Percentiles rank a stretch among this genome's conserved stretches.
Conservation (phyloP, 441 rosid species). For the Brassica hybrid region DNA sequence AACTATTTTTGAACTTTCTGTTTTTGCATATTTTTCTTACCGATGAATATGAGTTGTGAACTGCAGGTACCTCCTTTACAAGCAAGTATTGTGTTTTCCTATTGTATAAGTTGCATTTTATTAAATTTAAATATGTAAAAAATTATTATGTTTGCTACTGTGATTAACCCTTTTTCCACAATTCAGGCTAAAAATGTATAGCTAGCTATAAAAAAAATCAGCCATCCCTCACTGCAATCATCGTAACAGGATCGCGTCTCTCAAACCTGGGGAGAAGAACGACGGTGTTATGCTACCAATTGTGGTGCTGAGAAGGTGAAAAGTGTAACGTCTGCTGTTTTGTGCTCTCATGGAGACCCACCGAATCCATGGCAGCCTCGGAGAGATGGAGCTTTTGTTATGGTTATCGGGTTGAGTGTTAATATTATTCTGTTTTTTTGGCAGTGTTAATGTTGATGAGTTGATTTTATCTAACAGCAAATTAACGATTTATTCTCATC, state of each 20-base stretch:
- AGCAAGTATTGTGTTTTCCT: neutral
- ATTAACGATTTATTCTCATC: too few relatives aligned
- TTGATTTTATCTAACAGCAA: too few relatives aligned
- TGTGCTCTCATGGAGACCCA: constrained; percentile 29
- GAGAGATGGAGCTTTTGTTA: constrained; percentile 70
- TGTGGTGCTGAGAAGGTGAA: neutral
- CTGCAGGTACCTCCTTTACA: neutral
- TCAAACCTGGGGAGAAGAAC: neutral
- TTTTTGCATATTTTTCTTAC: neutral
- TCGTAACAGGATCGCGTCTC: neutral
- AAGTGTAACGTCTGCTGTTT: constrained; percentile 21
- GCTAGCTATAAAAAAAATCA: neutral
- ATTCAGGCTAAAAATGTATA: neutral
- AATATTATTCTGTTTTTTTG: constrained; percentile 14
- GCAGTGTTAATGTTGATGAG: too few relatives aligned
- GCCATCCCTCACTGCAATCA: neutral
- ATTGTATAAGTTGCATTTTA: neutral
- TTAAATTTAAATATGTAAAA: neutral
- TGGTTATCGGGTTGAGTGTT: constrained; percentile 47
- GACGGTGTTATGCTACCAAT: constrained; percentile 38
- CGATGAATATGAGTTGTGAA: neutral
- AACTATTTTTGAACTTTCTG: neutral
- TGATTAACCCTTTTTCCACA: neutral
- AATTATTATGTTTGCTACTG: neutral
- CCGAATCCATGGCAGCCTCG: constrained; percentile 99